phyloP scores from a whole-genome alignment of 108 stramenopile species.

The Conticribra guillardii region DNA sequence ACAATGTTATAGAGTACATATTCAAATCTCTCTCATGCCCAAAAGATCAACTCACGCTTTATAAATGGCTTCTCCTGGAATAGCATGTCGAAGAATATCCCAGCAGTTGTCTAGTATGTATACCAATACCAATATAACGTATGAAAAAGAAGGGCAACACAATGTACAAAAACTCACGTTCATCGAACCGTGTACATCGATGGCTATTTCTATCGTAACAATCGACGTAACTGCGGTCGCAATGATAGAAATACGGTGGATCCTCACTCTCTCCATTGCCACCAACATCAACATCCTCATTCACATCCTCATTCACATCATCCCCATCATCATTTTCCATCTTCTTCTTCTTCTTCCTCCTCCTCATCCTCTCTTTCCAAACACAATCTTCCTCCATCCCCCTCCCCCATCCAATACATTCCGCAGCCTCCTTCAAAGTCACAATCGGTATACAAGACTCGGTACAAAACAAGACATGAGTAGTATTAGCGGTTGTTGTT shows the following conservation, averaged over 20 bases:
- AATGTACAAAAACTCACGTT: slow-evolving; percentile 35
- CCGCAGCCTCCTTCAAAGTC: slow-evolving; percentile 38
- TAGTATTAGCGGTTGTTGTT: no score
- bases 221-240: slow-evolving; percentile 50
- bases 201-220: slow-evolving; percentile 38
- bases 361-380: not conserved
- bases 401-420: slow-evolving; percentile 21
- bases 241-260: no score
- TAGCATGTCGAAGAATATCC: slow-evolving; percentile 33
- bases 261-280: no score
- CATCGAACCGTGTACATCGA: slow-evolving; percentile 60
- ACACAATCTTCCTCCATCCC: not conserved
- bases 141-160: not conserved
- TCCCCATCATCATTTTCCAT: no score
- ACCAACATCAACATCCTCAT: no score
- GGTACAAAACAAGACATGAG: slow-evolving; percentile 57
- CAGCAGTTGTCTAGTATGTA: slow-evolving; percentile 46
- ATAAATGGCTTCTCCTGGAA: slow-evolving; percentile 46
- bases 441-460: slow-evolving; percentile 57
- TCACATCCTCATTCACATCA: no score
- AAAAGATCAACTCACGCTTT: slow-evolving; percentile 42
- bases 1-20: no score
- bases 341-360: not conserved
- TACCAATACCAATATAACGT: not conserved
- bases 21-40: no score